Conservation (phyloP, 176 grass and related monocot genomes). For the Areca catechu region DNA sequence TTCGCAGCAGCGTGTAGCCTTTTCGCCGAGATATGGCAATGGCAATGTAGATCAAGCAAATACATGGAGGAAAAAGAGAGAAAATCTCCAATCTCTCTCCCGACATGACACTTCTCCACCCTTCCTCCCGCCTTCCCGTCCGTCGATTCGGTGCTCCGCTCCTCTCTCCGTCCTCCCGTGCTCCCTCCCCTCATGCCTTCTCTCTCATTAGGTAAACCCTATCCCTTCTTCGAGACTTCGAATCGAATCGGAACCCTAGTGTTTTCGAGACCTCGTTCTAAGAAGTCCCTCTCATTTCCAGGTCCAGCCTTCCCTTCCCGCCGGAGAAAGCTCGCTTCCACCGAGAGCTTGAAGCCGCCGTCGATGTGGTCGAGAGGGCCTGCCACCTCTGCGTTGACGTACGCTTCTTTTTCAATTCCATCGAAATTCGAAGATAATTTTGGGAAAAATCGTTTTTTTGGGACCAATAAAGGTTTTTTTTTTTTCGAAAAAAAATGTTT, state of each 20-base stretch:
- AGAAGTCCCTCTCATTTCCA: background rate
- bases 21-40: too few relatives aligned
- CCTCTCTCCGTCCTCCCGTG: background rate
- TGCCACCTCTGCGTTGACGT: constrained; percentile 79
- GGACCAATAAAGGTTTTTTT: too few relatives aligned
- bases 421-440: too few relatives aligned
- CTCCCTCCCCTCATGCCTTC: background rate
- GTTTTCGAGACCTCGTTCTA: too few relatives aligned
- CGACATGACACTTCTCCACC: constrained; percentile 27
- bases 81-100: background rate
- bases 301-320: constrained; percentile 50
- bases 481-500: background rate
- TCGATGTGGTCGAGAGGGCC: constrained; percentile 55
- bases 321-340: constrained; percentile 38
- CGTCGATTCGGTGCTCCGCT: background rate
- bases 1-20: too few relatives aligned
- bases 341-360: constrained; percentile 48
- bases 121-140: background rate
- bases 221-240: background rate
- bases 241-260: background rate
- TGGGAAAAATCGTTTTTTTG: too few relatives aligned
- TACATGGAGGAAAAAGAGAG: too few relatives aligned
- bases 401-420: constrained; percentile 10
- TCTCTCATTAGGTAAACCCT: background rate
- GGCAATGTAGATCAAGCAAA: too few relatives aligned